Percentiles rank a stretch among this genome's conserved stretches.
These are phyloP conservation scores for Vitis hybrid DNA, from an alignment of 177 flowering plant genomes.

Conservation along the genomic window DNA sequence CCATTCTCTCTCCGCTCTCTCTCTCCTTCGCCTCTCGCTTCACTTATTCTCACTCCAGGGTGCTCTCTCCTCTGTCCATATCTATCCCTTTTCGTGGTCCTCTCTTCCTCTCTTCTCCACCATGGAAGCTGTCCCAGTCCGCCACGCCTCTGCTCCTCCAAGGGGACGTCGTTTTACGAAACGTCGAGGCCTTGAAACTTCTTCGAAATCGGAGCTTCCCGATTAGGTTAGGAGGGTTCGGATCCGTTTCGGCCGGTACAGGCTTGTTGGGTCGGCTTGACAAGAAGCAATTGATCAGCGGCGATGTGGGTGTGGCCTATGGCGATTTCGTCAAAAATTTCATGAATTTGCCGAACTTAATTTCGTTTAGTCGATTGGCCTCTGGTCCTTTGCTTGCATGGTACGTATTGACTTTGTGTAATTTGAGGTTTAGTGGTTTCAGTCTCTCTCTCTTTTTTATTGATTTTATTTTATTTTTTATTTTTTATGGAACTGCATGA, in stretches of 20 bases:
- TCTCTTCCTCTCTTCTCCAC: slow-evolving; percentile 68
- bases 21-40: slow-evolving; percentile 13
- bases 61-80: slow-evolving; percentile 29
- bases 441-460: background rate
- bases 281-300: slow-evolving; percentile 4
- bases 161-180: slow-evolving; percentile 41
- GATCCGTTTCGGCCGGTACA: slow-evolving; percentile 7
- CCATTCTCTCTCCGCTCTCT: slow-evolving; percentile 6
- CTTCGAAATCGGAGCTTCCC: slow-evolving; percentile 20
- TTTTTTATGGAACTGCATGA: background rate
- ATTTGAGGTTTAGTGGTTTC: slow-evolving; percentile 13
- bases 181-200: slow-evolving; percentile 32
- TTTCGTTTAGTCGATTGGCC: slow-evolving; percentile 56
- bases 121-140: slow-evolving; percentile 81
- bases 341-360: slow-evolving; percentile 67
- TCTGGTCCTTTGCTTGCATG: slow-evolving; percentile 80
- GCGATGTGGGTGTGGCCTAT: background rate
- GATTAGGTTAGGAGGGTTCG: slow-evolving; percentile 21
- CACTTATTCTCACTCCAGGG: slow-evolving; percentile 9
- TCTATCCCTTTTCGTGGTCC: slow-evolving; percentile 56
- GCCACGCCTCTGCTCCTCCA: slow-evolving; percentile 69
- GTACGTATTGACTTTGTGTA: slow-evolving; percentile 24
- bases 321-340: slow-evolving; percentile 31
- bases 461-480: background rate
- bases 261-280: slow-evolving; percentile 12